Conservation (phyloP, 176 grass and related monocot genomes). For the Stipa capillata region DNA sequence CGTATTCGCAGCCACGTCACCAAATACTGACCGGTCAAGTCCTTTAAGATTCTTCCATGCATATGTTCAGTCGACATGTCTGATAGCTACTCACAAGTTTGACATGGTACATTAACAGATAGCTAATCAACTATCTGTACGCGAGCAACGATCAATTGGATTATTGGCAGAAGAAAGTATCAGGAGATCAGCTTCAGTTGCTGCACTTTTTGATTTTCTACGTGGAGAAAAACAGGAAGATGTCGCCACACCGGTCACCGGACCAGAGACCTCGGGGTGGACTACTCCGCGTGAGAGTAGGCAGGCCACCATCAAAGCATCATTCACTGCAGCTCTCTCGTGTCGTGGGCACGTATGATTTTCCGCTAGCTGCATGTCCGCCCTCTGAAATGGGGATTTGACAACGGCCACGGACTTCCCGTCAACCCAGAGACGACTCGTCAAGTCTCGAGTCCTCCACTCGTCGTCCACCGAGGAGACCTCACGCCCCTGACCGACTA, state of each 20-base stretch:
- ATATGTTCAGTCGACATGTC: not conserved
- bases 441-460: not conserved
- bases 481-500: too few relatives aligned
- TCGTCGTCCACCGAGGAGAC: not conserved
- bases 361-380: not conserved
- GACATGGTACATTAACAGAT: too few relatives aligned
- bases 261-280: not conserved
- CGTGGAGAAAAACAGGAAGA: not conserved
- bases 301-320: not conserved
- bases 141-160: too few relatives aligned
- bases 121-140: too few relatives aligned
- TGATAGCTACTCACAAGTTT: too few relatives aligned
- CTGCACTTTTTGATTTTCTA: not conserved
- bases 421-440: constrained; percentile 8
- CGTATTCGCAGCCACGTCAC: too few relatives aligned
- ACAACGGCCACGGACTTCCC: not conserved
- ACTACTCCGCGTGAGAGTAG: constrained; percentile 2
- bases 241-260: too few relatives aligned
- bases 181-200: not conserved
- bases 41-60: too few relatives aligned
- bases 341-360: not conserved
- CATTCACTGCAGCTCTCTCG: not conserved
- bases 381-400: not conserved
- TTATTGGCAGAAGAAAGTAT: too few relatives aligned
- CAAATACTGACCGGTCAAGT: too few relatives aligned